Percentiles rank a stretch among this genome's conserved stretches.
phyloP scores from a whole-genome alignment of 805 yeast species.

The Candida ponderosae region DNA sequence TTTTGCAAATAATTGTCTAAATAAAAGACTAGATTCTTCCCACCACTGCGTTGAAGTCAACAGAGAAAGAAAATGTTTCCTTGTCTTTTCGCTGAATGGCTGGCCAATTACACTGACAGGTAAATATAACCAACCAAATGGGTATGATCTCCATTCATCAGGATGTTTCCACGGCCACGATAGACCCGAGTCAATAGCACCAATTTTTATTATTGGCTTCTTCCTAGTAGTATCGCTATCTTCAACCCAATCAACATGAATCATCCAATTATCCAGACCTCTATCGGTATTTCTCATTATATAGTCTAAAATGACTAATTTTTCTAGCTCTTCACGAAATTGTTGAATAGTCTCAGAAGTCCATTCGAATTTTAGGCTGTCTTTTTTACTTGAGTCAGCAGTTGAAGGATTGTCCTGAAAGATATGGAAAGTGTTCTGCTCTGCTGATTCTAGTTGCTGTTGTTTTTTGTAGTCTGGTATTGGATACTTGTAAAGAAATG shows the following conservation, averaged over 20 bases:
- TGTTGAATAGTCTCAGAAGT: constrained; percentile 37
- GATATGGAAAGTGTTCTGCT: neutral
- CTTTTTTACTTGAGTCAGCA: no score
- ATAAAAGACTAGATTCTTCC: constrained; percentile 45
- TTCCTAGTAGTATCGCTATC: constrained; percentile 11
- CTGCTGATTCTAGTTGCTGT: constrained; percentile 3
- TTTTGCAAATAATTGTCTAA: constrained; percentile 40
- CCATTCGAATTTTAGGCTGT: constrained; percentile 39
- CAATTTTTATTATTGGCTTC: constrained; percentile 40
- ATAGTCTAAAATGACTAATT: constrained; percentile 62
- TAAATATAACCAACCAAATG: constrained; percentile 70
- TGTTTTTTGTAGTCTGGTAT: constrained; percentile 32
- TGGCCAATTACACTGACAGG: constrained; percentile 59
- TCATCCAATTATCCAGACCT: constrained; percentile 76
- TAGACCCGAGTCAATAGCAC: constrained; percentile 71
- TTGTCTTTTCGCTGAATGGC: constrained; percentile 51
- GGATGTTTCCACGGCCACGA: constrained; percentile 81
- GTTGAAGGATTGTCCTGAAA: neutral
- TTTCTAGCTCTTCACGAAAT: constrained; percentile 57
- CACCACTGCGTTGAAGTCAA: constrained; percentile 63
- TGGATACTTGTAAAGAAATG: constrained; percentile 48
- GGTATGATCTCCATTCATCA: constrained; percentile 74
- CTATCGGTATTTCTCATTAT: constrained; percentile 71
- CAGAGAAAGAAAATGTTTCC: constrained; percentile 48
- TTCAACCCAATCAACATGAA: constrained; percentile 39